Evolutionary conservation across 768 basidiomycete species (phyloP), one percentile per base, ranked within the genome.

Genomic region (Boletus rufocinnamomeus): DNA sequence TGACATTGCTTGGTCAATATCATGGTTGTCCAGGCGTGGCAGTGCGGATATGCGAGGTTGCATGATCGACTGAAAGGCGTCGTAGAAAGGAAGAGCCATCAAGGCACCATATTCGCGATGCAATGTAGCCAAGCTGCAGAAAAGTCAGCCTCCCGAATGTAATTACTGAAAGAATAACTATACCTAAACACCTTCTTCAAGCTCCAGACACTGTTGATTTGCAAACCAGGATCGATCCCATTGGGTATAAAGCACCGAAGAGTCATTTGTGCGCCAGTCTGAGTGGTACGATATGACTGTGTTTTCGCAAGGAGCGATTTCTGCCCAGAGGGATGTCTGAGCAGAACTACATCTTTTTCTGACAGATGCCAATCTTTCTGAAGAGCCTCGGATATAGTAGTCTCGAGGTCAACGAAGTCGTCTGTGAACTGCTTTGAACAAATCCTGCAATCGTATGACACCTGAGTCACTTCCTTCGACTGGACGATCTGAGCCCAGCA

Each of bases 31-130:
- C 35, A 85, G 59, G n/a, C 64, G 69, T 1, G 82, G 71, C 9
- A 76, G 72, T 44, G 69, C 72, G 28, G 83, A 77, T 10, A 91
- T 78, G n/a, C 77, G 76, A 6, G 94, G 90, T 37, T 79, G 77
- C 57, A 98, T 73, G 50, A 98, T 85, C 27, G 80, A 80, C n/a
- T 83, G 76, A 51, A 81, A 84, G 14, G 89, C 79, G 61, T 95
- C 92, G 64, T 93, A 95, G 70, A 88, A 89, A 16, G 88, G 89
- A 57, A 97, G 77, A 14, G 87, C 88, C 66, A 87, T 79, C 9
- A 99, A 79, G 14, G 95, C 94, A 13, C 83, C 87, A 70, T 93
- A 99, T 76, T 99, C 97, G 46, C 97, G 88, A 64, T 94, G 85
- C 27, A 95, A 78, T 0, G 97, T 99, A 60, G 88, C 92, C 63